Evolutionary conservation across 306 rosid species (phyloP), one percentile per base, ranked within the genome.

Genomic region (Pachyrhizus erosus): DNA sequence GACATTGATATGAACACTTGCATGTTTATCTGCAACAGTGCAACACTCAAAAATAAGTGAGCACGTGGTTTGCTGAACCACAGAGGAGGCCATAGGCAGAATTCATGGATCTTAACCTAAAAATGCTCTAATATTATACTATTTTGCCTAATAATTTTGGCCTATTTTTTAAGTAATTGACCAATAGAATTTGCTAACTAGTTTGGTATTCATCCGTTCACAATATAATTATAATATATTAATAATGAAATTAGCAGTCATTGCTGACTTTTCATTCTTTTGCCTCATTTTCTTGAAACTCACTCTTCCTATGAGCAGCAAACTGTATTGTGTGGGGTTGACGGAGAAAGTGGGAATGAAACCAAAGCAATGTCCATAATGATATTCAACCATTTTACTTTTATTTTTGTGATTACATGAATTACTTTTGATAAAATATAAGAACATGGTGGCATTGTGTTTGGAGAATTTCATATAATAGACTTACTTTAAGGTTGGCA

Each of bases 141-240:
- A 18, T 10, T 45, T 76, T 33, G 55, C 49, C 76, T 33, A 76
- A 77, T 24, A 24, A 40, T 13, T 37, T 77, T 84, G 26, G 52
- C 7, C 55, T 31, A 64, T 14, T 46, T 31, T 10, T 24, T 13
- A 77, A 70, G 86, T 58, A 62, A 83, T 78, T 84, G 83, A 83
- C 80, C 45, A 8, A n/a, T n/a, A n/a, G n/a, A n/a, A n/a, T n/a
- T n/a, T n/a, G 26, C 48, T n/a, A 68, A 7, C 42, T 40, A 49
- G 11, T 52, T 42, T 29, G 71, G 76, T 18, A n/a, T 29, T 46
- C 48, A 10, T 9, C 8, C 39, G 7, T 23, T 2, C 3, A 83
- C 31, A 60, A 18, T 14, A 26, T 26, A 13, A 61, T 37, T 27
- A 27, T 27, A n/a, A 6, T 20, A n/a, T 57, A 23, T 48, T 64